These are phyloP conservation scores for Penicillium pancosmium DNA, from an alignment of 495 filamentous ascomycete genomes.

Conservation along the genomic window DNA sequence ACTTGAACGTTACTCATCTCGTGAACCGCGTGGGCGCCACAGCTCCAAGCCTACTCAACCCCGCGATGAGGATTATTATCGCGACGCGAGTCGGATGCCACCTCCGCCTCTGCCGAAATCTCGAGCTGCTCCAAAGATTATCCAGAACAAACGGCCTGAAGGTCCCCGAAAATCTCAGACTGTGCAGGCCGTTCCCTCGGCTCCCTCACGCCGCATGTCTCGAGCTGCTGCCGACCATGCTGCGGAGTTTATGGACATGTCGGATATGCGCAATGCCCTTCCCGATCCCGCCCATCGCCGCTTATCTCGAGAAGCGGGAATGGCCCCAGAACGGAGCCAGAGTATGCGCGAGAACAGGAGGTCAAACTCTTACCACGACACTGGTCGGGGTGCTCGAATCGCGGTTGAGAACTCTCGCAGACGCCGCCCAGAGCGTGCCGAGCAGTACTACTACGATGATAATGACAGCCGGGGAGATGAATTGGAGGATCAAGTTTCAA, in stretches of 20 bases:
- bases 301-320: conserved; percentile 27
- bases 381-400: conserved; percentile 31
- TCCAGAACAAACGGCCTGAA: conserved; percentile 38
- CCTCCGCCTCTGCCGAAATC: conserved; percentile 40
- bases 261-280: conserved; percentile 35
- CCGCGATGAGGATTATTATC: conserved; percentile 44
- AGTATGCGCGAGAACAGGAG: conserved; percentile 35
- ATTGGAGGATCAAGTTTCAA: conserved; percentile 32
- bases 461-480: conserved; percentile 18
- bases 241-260: conserved; percentile 29
- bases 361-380: conserved; percentile 38
- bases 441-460: conserved; percentile 36
- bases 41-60: conserved; percentile 23
- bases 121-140: conserved; percentile 36
- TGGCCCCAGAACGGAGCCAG: conserved; percentile 38
- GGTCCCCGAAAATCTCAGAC: conserved; percentile 33
- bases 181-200: conserved; percentile 22
- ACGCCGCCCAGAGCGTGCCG: conserved; percentile 21
- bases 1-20: conserved; percentile 24
- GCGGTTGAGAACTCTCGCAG: conserved; percentile 41
- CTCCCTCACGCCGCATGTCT: conserved; percentile 32
- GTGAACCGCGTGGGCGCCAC: conserved; percentile 6
- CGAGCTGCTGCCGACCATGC: conserved; percentile 23
- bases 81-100: conserved; percentile 37
- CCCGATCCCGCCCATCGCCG: conserved; percentile 34